Percentiles rank a stretch among this genome's conserved stretches.
Evolutionary conservation across 306 rosid genomes (phyloP).

Genomic region (Dalbergia oliveri): DNA sequence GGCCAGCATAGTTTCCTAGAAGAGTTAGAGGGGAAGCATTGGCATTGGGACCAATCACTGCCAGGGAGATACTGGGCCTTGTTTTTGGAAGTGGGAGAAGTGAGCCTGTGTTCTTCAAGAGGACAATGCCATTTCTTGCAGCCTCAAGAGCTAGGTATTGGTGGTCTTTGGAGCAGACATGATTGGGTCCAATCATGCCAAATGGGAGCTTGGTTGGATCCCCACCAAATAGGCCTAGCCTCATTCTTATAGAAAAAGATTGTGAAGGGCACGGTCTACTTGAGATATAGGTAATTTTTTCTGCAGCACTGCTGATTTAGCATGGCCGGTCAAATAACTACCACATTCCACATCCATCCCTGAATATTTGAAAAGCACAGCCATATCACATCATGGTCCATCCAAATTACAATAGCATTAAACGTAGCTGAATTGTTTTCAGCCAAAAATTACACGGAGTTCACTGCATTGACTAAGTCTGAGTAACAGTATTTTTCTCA

Average conservation of each 20-base stretch:
- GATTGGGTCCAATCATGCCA: constrained; percentile 71
- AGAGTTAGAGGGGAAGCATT: constrained; percentile 63
- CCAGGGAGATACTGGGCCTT: constrained; percentile 60
- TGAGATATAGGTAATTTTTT: constrained; percentile 55
- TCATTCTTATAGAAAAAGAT: constrained; percentile 77
- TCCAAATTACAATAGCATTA: neutral
- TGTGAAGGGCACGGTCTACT: constrained; percentile 87
- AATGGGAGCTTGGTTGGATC: constrained; percentile 63
- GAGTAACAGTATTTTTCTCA: too few species aligned
- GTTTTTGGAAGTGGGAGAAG: constrained; percentile 80
- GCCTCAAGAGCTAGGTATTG: constrained; percentile 83
- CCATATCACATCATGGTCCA: neutral
- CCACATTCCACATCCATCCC: constrained; percentile 96
- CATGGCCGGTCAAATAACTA: constrained; percentile 59
- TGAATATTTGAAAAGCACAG: constrained; percentile 40
- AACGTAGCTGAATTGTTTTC: neutral
- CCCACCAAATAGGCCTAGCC: constrained; percentile 85
- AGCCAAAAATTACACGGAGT: neutral
- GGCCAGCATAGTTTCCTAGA: constrained; percentile 86
- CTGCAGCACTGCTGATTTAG: constrained; percentile 69
- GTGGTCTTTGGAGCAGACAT: constrained; percentile 77
- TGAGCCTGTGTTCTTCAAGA: constrained; percentile 71
- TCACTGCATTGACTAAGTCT: neutral
- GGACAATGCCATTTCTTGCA: constrained; percentile 88
- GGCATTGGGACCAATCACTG: constrained; percentile 90